A percentile compares a stretch with the other conserved stretches of the same genome.
phyloP scores from a whole-genome alignment of 148 eudicot species.

The Rhododendron molle region DNA sequence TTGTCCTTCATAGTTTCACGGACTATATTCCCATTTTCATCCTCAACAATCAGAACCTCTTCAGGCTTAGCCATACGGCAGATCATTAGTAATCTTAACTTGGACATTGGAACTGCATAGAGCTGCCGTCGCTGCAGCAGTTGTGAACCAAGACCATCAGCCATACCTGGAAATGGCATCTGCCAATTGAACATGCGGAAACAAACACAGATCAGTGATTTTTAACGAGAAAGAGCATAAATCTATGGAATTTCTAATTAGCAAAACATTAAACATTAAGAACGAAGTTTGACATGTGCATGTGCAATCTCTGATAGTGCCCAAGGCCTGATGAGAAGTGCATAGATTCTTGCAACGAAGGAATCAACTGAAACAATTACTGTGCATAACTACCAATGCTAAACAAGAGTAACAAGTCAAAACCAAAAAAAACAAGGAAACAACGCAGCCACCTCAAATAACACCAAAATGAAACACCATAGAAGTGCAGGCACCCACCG shows the following conservation, averaged over 20 bases:
- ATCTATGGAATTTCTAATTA: not conserved
- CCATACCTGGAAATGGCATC: constrained; percentile 63
- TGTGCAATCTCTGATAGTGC: not conserved
- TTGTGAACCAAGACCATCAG: constrained; percentile 71
- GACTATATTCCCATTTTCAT: constrained; percentile 99
- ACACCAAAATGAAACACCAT: not conserved
- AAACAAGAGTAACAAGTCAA: not conserved
- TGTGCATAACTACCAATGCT: not conserved
- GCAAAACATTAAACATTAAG: not conserved
- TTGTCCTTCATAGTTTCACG: constrained; percentile 99
- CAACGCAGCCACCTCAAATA: not conserved
- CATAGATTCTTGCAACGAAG: not conserved
- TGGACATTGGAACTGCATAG: constrained; percentile 79
- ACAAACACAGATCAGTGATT: not conserved
- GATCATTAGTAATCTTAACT: constrained; percentile 85
- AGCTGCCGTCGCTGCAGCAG: constrained; percentile 73
- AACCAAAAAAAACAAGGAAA: not conserved
- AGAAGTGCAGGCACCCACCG: not conserved
- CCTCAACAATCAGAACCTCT: constrained; percentile 98
- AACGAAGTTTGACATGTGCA: not conserved
- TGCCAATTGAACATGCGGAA: constrained; percentile 17
- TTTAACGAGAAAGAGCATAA: not conserved
- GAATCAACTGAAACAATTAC: not conserved
- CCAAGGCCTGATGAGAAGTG: not conserved
- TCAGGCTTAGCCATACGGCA: constrained; percentile 99